phyloP scores from a whole-genome alignment of 2,329 filamentous ascomycete genomes.

The Xylaria sp. region DNA sequence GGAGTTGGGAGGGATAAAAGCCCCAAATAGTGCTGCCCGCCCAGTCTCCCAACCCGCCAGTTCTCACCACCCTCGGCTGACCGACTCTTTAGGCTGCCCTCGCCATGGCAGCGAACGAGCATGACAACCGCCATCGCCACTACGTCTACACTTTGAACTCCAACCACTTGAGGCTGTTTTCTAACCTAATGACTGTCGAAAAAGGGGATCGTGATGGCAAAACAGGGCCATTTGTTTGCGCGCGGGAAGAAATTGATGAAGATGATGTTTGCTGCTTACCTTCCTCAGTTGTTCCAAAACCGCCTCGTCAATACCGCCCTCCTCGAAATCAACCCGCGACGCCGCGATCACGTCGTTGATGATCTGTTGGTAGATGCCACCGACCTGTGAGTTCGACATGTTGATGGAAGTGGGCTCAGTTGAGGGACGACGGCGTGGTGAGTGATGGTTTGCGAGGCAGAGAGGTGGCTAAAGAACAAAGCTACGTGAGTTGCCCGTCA shows the following conservation, averaged over 20 bases:
- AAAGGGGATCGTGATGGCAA: conserved; percentile 7
- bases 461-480: conserved; percentile 6
- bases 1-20: conserved; percentile 58
- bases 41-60: conserved; percentile 56
- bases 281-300: conserved; percentile 88
- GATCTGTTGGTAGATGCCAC: conserved; percentile 81
- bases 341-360: conserved; percentile 90
- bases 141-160: conserved; percentile 1
- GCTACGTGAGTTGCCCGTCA: conserved; percentile 33
- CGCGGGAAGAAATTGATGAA: conserved; percentile 19
- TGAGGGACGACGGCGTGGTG: conserved; percentile 18
- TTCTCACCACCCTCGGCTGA: conserved; percentile 55
- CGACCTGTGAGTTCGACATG: conserved; percentile 73
- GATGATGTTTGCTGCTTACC: conserved; percentile 66
- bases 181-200: neutral
- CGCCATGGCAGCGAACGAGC: conserved; percentile 34
- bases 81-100: conserved; percentile 35
- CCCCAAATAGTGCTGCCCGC: conserved; percentile 66
- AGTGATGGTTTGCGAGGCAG: neutral
- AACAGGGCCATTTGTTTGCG: conserved; percentile 4
- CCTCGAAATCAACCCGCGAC: conserved; percentile 95
- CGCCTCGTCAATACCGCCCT: conserved; percentile 88
- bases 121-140: conserved; percentile 23
- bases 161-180: neutral
- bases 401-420: conserved; percentile 40